Base-by-base conservation (phyloP, 1,139 yeast genomes). In the Taphrina populina region DNA sequence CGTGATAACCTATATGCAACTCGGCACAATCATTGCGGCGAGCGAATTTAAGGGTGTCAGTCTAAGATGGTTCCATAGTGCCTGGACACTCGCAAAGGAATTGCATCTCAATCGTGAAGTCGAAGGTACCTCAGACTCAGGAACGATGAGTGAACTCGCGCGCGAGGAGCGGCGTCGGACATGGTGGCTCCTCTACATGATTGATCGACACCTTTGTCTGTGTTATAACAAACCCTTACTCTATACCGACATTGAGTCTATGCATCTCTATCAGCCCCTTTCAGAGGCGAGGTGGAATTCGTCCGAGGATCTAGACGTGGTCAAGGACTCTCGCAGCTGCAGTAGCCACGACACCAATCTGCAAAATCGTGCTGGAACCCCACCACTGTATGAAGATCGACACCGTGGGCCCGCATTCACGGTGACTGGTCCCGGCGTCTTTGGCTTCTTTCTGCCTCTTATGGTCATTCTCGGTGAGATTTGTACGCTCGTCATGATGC, bases 111-210 rank as follows among this genome's bases (percentile, higher is more conserved):
- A 70, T 58, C 62, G 62, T 11, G 73, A 71, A 52, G 19, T 37
- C 33, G 21, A 45, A 7, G 46, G 24, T 24, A 26, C 37, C 11
- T n/a, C 62, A 59, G 13, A 63, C 63, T 8, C 58, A 62, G 13
- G 33, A 17, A 24, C 52, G 20, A 34, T 33, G 21, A 61, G 64
- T 24, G 71, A 70, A 17, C 75, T 71, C 44, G 53, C 63, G 1
- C 65, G 69, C 23, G 77, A 73, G 55, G 77, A 73, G 56, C 65
- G 69, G 53, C 64, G 75, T n/a, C 65, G 77, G 23, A 65, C 70
- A 0, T 73, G 76, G 76, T 73, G 76, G 76, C 65, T 71, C 4
- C 60, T 73, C 24, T 73, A 70, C 59, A 65, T 71, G 55, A 64
- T 73, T 21, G 77, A 73, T 60, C 65, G 75, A n/a, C 70, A 73